Conservation (phyloP, 1,284 basidiomycete genomes). For the Cryptococcus sp. region DNA sequence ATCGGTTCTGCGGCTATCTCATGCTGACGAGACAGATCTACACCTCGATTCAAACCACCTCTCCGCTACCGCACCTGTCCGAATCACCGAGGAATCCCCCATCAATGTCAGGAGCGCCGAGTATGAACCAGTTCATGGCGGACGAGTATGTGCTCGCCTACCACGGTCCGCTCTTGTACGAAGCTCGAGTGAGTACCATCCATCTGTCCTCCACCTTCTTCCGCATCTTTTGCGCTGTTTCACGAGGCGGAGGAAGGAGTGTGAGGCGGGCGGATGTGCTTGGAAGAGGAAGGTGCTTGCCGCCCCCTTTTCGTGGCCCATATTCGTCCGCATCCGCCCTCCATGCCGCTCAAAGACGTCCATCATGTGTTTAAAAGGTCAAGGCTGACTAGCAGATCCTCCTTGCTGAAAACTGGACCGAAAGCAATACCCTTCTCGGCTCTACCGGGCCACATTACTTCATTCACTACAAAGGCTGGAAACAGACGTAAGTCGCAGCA, state of each 20-base stretch:
- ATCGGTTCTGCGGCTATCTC: too few species aligned
- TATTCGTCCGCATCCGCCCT: too few species aligned
- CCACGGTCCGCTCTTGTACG: conserved; percentile 90
- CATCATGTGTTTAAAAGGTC: too few species aligned
- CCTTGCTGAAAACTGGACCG: conserved; percentile 70
- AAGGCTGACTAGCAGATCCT: conserved; percentile 54
- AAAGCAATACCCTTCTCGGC: conserved; percentile 61
- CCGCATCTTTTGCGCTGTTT: conserved; percentile 14
- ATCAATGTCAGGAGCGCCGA: conserved; percentile 2
- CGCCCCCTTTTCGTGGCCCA: too few species aligned
- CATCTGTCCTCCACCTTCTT: conserved; percentile 8
- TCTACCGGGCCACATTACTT: conserved; percentile 76
- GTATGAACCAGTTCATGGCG: conserved; percentile 40
- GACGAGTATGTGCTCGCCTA: conserved; percentile 87
- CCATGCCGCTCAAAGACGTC: too few species aligned
- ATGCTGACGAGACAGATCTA: too few species aligned
- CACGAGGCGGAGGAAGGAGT: conserved; percentile 2
- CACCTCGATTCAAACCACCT: background rate
- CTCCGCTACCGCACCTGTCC: too few species aligned
- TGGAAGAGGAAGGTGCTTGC: too few species aligned
- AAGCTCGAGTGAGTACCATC: conserved; percentile 63
- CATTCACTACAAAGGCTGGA: conserved; percentile 99
- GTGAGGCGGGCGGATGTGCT: conserved; percentile 4
- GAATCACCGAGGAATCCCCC: background rate
- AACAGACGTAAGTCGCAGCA: conserved; percentile 72